Conservation (phyloP, 2,329 filamentous ascomycete species). For the Penicillium glabrum region DNA sequence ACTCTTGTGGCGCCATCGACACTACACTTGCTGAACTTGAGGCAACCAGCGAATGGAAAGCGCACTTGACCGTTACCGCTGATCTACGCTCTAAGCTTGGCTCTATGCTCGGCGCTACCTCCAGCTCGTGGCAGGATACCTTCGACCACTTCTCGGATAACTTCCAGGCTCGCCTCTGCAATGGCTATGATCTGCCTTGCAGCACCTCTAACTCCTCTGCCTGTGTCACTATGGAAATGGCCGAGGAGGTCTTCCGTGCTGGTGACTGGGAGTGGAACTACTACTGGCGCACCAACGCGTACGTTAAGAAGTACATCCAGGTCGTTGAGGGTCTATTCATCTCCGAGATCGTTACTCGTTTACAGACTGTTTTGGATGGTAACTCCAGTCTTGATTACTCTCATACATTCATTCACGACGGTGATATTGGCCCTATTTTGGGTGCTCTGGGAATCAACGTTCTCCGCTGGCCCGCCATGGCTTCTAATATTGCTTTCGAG, state of each 20-base stretch:
- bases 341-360: slow-evolving; percentile 33
- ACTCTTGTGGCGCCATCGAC: slow-evolving; percentile 29
- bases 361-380: slow-evolving; percentile 29
- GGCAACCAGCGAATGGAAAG: slow-evolving; percentile 34
- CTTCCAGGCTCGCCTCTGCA: slow-evolving; percentile 42
- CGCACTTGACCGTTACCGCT: slow-evolving; percentile 34
- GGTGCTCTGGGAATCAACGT: slow-evolving; percentile 36
- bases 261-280: slow-evolving; percentile 46
- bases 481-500: slow-evolving; percentile 40
- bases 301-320: slow-evolving; percentile 39
- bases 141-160: slow-evolving; percentile 44
- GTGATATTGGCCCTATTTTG: slow-evolving; percentile 38
- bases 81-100: slow-evolving; percentile 30
- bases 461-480: slow-evolving; percentile 44
- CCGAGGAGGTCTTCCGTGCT: slow-evolving; percentile 39
- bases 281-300: slow-evolving; percentile 37
- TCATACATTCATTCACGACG: slow-evolving; percentile 41
- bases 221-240: slow-evolving; percentile 35
- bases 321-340: slow-evolving; percentile 40
- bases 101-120: slow-evolving; percentile 32
- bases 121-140: slow-evolving; percentile 31
- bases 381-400: slow-evolving; percentile 29
- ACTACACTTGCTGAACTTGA: slow-evolving; percentile 26
- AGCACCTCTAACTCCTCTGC: slow-evolving; percentile 22
- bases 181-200: slow-evolving; percentile 40